phyloP scores from a whole-genome alignment of 176 grass and related monocot genomes.

The Chrysopogon serrulatus region DNA sequence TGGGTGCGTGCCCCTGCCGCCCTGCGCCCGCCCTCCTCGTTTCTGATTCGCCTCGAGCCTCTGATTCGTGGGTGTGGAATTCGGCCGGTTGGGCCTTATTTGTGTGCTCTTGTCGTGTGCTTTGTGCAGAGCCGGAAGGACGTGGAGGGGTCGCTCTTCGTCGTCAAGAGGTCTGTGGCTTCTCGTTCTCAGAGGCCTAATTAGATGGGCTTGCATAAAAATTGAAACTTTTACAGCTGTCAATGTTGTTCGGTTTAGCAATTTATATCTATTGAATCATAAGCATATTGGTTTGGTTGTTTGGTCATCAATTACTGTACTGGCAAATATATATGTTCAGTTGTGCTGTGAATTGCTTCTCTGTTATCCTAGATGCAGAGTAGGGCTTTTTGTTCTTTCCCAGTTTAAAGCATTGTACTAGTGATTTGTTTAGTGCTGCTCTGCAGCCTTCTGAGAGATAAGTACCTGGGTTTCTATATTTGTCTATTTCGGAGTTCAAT shows the following conservation, averaged over 20 bases:
- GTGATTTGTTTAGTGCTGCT: not conserved
- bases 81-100: not conserved
- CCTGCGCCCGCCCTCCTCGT: too few relatives aligned
- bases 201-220: not conserved
- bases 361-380: not conserved
- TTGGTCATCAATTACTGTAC: not conserved
- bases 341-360: not conserved
- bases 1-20: constrained; percentile 47
- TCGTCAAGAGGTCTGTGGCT: constrained; percentile 54
- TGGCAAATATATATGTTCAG: too few relatives aligned
- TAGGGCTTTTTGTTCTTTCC: not conserved
- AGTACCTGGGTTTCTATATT: not conserved
- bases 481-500: not conserved
- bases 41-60: not conserved
- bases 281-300: not conserved
- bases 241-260: not conserved
- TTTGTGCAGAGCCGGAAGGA: constrained; percentile 59
- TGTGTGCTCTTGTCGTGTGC: not conserved
- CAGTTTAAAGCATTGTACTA: not conserved
- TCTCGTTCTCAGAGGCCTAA: not conserved
- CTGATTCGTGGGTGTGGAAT: not conserved
- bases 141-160: constrained; percentile 71
- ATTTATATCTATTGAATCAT: not conserved
- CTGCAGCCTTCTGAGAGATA: not conserved
- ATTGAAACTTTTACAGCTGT: not conserved